Conservation (phyloP, 257 asterid species). For the Handroanthus guayacan region DNA sequence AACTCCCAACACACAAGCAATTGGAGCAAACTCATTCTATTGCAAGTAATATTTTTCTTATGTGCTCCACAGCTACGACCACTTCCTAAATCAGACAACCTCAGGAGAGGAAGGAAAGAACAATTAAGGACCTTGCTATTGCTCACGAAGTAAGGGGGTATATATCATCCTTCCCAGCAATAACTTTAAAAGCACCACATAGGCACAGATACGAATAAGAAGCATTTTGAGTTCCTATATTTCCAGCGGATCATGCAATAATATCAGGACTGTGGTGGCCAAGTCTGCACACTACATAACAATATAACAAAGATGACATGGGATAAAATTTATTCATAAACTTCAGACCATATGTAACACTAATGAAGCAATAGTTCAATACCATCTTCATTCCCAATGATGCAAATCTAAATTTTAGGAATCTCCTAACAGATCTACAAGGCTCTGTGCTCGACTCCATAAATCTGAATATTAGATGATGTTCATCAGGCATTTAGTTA, state of each 20-base stretch:
- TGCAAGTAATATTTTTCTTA: conserved; percentile 5
- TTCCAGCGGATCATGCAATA: conserved; percentile 16
- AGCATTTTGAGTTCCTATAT: conserved; percentile 10
- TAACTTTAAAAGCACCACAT: neutral
- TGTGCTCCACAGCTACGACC: neutral
- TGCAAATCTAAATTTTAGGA: neutral
- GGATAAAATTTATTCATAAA: neutral
- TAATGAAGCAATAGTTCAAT: neutral
- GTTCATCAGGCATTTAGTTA: conserved; percentile 40
- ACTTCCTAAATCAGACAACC: neutral
- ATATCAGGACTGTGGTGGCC: conserved; percentile 8
- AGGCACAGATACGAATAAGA: conserved; percentile 13
- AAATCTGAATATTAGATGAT: conserved; percentile 14
- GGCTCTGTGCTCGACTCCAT: neutral
- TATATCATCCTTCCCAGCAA: conserved; percentile 5
- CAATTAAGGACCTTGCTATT: neutral
- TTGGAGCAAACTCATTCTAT: neutral
- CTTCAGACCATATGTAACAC: neutral
- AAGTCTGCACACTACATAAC: conserved; percentile 19
- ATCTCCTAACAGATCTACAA: conserved; percentile 19
- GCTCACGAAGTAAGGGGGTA: neutral
- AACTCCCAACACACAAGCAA: neutral
- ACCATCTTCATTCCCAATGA: conserved; percentile 15
- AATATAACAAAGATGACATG: conserved; percentile 16
- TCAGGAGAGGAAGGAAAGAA: neutral